Percentiles rank a stretch among this genome's conserved stretches.
Conservation (phyloP, 108 stramenopile genomes). For the Discostella pseudostelligera region DNA sequence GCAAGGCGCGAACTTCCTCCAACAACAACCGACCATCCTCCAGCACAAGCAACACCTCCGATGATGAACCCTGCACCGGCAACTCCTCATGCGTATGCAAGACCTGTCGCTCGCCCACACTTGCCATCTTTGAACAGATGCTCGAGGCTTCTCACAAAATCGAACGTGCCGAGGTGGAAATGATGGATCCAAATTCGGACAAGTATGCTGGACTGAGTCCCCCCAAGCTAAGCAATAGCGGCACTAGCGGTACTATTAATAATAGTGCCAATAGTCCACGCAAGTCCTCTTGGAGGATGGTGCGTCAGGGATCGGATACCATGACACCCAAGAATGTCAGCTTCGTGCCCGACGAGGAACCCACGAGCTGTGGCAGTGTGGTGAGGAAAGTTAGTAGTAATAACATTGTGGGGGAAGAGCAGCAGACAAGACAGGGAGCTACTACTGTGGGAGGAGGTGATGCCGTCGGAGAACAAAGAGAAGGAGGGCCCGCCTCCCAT, state of each 20-base stretch:
- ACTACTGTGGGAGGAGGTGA: not conserved
- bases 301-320: not conserved
- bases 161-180: conserved; percentile 16
- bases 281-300: not conserved
- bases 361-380: not conserved
- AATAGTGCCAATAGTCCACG: not conserved
- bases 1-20: no score
- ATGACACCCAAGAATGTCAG: not conserved
- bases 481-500: not conserved
- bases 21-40: no score
- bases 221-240: conserved; percentile 31
- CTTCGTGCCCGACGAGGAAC: not conserved
- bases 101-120: conserved; percentile 34
- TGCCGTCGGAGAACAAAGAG: not conserved
- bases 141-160: conserved; percentile 39
- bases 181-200: not conserved
- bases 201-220: conserved; percentile 34
- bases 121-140: conserved; percentile 53
- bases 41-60: no score
- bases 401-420: conserved; percentile 12
- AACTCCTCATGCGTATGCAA: conserved; percentile 23
- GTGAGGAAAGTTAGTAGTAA: conserved; percentile 13
- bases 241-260: conserved; percentile 9
- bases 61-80: not conserved
- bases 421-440: not conserved